These are phyloP conservation scores for Diaporthe ampelina DNA, from an alignment of 2,329 filamentous ascomycete species.

Conservation along the genomic window DNA sequence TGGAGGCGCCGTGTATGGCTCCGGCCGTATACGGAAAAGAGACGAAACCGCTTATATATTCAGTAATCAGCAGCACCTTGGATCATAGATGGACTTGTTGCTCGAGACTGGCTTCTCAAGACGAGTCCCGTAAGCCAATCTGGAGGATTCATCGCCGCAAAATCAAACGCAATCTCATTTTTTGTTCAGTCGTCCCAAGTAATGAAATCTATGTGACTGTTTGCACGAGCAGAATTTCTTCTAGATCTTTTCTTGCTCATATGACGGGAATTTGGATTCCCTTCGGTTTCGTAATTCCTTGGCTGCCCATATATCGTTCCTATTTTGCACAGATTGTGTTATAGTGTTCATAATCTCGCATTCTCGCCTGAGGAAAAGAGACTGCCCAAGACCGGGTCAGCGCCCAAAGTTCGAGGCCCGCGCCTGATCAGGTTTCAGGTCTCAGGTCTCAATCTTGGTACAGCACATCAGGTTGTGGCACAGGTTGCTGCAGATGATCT, in stretches of 20 bases:
- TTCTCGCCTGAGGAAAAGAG: too few species aligned
- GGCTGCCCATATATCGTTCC: neutral
- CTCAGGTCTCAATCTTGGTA: conserved; percentile 45
- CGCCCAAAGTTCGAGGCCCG: too few species aligned
- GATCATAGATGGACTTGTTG: neutral
- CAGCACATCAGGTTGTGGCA: conserved; percentile 69
- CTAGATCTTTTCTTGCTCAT: neutral
- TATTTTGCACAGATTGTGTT: neutral
- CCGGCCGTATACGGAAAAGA: too few species aligned
- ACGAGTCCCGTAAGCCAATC: neutral
- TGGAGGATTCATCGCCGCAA: neutral
- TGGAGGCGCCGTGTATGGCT: too few species aligned
- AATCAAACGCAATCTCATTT: neutral
- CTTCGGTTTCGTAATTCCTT: neutral
- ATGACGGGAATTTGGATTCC: neutral
- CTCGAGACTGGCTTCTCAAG: neutral
- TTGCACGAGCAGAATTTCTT: too few species aligned
- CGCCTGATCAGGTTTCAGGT: too few species aligned
- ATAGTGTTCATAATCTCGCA: neutral
- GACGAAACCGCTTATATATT: too few species aligned
- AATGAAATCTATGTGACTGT: conserved; percentile 2
- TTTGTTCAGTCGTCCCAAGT: neutral
- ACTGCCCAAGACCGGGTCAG: neutral
- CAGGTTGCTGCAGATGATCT: conserved; percentile 64
- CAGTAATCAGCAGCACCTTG: neutral